Conservation (phyloP, 2,329 filamentous ascomycete species). For the Pyricularia pennisetigena region DNA sequence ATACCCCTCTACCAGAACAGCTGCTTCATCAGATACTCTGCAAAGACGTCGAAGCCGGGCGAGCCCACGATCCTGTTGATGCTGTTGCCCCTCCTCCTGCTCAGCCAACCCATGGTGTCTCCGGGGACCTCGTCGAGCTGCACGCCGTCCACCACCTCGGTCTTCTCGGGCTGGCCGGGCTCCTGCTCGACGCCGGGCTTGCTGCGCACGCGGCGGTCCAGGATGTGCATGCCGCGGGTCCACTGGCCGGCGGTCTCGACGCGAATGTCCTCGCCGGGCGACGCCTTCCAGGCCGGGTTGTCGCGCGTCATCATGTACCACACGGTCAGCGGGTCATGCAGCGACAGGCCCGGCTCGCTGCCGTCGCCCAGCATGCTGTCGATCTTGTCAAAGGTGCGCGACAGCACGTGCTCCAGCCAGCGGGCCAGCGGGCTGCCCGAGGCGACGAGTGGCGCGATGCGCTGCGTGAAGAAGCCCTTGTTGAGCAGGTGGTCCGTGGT, state of each 20-base stretch:
- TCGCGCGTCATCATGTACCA: conserved; percentile 65
- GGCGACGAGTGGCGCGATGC: conserved; percentile 43
- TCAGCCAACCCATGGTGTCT: conserved; percentile 71
- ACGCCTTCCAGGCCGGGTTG: conserved; percentile 47
- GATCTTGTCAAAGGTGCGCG: conserved; percentile 61
- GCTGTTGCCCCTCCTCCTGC: conserved; percentile 63
- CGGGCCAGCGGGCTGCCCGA: conserved; percentile 61
- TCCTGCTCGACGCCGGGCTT: conserved; percentile 24
- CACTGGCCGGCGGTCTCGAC: conserved; percentile 89
- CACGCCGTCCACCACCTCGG: conserved; percentile 26
- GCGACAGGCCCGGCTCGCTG: conserved; percentile 48
- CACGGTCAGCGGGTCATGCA: conserved; percentile 71
- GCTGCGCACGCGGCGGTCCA: conserved; percentile 58
- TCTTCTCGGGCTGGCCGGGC: conserved; percentile 5
- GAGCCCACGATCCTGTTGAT: conserved; percentile 63
- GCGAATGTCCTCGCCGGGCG: conserved; percentile 66
- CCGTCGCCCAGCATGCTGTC: conserved; percentile 49
- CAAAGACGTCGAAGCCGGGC: conserved; percentile 60
- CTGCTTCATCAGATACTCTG: conserved; percentile 52
- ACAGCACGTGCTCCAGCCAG: conserved; percentile 65
- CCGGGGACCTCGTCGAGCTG: conserved; percentile 48
- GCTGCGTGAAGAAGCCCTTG: conserved; percentile 46
- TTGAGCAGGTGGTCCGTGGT: conserved; percentile 61
- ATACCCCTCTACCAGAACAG: conserved; percentile 41
- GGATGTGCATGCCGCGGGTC: conserved; percentile 84